These are phyloP conservation scores for Neonectria ditissima DNA, from an alignment of 2,329 filamentous ascomycete species.

Conservation along the genomic window DNA sequence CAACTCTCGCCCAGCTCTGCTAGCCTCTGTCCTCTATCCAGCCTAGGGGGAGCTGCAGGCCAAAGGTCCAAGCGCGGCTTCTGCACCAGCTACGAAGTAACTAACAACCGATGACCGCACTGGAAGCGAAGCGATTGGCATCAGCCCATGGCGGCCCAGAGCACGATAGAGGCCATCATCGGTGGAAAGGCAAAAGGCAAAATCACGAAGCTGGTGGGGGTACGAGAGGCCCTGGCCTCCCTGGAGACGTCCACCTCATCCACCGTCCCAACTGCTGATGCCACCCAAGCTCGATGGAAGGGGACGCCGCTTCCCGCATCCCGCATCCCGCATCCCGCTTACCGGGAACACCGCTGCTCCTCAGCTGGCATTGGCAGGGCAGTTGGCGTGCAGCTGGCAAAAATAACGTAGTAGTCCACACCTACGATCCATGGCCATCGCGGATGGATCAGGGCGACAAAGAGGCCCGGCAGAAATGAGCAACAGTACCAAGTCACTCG, in stretches of 20 bases:
- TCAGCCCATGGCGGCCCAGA: background rate
- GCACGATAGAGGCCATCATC: background rate
- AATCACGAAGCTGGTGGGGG: constrained; percentile 7
- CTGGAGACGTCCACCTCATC: background rate
- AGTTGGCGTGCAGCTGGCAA: background rate
- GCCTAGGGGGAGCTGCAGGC: too few species aligned
- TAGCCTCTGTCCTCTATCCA: too few species aligned
- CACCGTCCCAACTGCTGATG: background rate
- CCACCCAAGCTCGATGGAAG: constrained; percentile 1
- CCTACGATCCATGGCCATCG: constrained; percentile 22
- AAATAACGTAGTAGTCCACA: constrained; percentile 6
- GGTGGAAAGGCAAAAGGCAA: background rate
- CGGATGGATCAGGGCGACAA: background rate
- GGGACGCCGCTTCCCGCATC: constrained; percentile 9
- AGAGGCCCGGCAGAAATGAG: background rate
- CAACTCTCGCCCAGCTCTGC: background rate
- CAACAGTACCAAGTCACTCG: constrained; percentile 7
- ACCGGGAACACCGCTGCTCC: constrained; percentile 22
- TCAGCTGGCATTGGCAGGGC: background rate
- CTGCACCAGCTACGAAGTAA: background rate
- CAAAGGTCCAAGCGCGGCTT: background rate
- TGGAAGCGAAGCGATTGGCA: constrained; percentile 1
- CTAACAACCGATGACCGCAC: background rate
- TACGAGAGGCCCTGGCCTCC: constrained; percentile 10
- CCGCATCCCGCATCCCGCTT: constrained; percentile 21